Conservation (phyloP, 2,329 filamentous ascomycete species). For the Cercospora brassicicola region DNA sequence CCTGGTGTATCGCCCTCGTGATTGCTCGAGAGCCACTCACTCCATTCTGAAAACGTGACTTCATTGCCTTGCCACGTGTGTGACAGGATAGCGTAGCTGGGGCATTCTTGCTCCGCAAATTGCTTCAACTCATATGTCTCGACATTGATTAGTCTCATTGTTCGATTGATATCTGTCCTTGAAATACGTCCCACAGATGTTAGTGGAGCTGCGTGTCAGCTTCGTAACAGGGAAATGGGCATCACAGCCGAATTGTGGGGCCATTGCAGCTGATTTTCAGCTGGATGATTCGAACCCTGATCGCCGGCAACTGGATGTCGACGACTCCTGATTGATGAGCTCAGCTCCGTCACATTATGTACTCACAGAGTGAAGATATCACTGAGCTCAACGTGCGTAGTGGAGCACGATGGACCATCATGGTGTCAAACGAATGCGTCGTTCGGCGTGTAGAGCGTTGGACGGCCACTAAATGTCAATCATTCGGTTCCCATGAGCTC, state of each 20-base stretch:
- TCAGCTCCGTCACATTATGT: background rate
- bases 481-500: background rate
- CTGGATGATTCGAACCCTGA: background rate
- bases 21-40: background rate
- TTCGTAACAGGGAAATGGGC: background rate
- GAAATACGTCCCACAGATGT: background rate
- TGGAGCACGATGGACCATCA: background rate
- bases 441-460: background rate
- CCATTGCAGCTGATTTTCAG: background rate
- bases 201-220: background rate
- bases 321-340: background rate
- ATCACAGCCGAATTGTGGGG: background rate
- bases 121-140: background rate
- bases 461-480: background rate
- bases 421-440: background rate
- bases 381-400: background rate
- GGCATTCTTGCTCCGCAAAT: background rate
- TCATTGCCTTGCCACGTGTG: background rate
- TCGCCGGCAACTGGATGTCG: background rate
- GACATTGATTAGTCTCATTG: background rate
- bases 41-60: background rate
- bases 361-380: background rate
- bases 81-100: background rate
- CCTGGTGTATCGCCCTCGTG: background rate
- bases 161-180: background rate